Evolutionary conservation across 495 filamentous ascomycete genomes (phyloP).

Genomic region (Tirmania nivea): DNA sequence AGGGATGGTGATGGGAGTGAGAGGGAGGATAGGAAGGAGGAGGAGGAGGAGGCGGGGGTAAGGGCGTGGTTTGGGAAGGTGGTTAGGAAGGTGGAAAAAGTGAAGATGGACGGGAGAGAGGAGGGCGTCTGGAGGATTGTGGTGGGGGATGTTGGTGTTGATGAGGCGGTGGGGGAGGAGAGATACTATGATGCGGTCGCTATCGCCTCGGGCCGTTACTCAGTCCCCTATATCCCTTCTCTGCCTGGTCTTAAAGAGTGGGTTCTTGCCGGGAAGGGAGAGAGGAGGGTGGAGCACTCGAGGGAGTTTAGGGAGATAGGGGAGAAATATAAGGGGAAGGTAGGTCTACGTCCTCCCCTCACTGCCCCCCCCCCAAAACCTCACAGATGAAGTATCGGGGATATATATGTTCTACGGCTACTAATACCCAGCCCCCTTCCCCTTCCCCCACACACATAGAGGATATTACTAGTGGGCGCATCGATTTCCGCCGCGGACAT

Average conservation of each 20-base stretch:
- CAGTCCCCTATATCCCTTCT: conserved; percentile 36
- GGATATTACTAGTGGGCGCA: conserved; percentile 43
- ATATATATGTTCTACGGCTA: too few relatives aligned
- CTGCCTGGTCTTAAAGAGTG: conserved; percentile 37
- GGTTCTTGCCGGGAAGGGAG: conserved; percentile 21
- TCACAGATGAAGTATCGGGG: too few relatives aligned
- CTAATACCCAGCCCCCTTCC: too few relatives aligned
- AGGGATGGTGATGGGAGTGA: too few relatives aligned
- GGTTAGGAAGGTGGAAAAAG: not conserved
- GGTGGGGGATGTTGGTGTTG: conserved; percentile 4
- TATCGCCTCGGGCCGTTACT: conserved; percentile 44
- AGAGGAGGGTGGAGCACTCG: not conserved
- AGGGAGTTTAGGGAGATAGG: not conserved
- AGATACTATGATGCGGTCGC: conserved; percentile 38
- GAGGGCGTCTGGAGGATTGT: not conserved
- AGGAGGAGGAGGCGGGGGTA: not conserved
- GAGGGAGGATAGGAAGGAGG: not conserved
- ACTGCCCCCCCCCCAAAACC: too few relatives aligned
- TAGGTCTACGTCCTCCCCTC: not conserved
- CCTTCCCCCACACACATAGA: conserved; percentile 9
- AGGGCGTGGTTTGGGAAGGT: not conserved
- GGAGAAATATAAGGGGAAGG: not conserved
- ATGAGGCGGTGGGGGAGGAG: conserved; percentile 26
- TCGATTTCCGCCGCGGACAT: conserved; percentile 46
- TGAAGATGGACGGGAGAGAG: not conserved